Evolutionary conservation across 768 basidiomycete species (phyloP).

Genomic region (Mycena maculata): DNA sequence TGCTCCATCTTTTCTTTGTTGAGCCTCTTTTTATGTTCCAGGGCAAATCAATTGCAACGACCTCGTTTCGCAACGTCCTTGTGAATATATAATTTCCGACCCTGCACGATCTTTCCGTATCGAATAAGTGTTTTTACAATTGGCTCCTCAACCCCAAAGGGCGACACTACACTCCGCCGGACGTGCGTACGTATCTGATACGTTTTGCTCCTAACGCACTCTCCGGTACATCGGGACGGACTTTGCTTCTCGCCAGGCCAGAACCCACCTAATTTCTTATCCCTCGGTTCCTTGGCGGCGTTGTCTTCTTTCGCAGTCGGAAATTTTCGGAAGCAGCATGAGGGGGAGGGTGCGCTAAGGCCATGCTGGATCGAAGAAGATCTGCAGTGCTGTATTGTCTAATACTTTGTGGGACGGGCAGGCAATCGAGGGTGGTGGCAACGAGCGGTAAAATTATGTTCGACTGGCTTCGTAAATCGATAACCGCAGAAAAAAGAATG

Average conservation of each 20-base stretch:
- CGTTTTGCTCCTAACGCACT: neutral
- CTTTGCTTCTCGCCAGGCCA: constrained; percentile 16
- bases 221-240: constrained; percentile 21
- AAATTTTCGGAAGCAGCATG: constrained; percentile 14
- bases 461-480: constrained; percentile 25
- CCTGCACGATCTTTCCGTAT: constrained; percentile 16
- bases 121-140: constrained; percentile 1
- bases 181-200: constrained; percentile 12
- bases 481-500: constrained; percentile 6
- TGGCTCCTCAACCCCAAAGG: neutral
- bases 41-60: constrained; percentile 16
- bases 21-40: neutral
- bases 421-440: constrained; percentile 15
- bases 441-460: constrained; percentile 13
- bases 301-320: neutral
- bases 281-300: constrained; percentile 29
- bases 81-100: constrained; percentile 1
- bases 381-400: neutral
- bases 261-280: constrained; percentile 4
- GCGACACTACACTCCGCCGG: neutral
- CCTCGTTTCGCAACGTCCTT: neutral
- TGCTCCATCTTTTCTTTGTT: neutral
- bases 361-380: constrained; percentile 21
- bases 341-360: constrained; percentile 7
- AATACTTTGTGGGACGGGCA: neutral